phyloP scores from a whole-genome alignment of 2,329 filamentous ascomycete species.

The Phaeophleospora eucalypticola region DNA sequence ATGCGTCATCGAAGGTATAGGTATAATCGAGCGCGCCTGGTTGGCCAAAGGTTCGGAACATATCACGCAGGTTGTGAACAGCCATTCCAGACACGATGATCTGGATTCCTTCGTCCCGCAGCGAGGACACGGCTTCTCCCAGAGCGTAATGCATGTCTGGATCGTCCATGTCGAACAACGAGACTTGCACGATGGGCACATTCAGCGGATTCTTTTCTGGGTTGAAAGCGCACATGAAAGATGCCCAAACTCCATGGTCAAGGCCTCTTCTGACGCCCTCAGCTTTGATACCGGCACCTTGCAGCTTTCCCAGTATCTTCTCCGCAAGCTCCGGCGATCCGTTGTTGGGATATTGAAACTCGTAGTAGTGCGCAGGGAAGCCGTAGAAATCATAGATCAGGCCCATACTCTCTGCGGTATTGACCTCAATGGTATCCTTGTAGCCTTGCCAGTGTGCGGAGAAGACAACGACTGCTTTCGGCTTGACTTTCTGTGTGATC shows the following conservation, averaged over 20 bases:
- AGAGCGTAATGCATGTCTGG: constrained; percentile 63
- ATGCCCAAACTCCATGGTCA: constrained; percentile 72
- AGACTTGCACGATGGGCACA: constrained; percentile 67
- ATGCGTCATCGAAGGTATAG: constrained; percentile 32
- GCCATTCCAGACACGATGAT: constrained; percentile 73
- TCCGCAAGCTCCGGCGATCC: constrained; percentile 59
- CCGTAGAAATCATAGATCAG: constrained; percentile 73
- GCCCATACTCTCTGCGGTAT: constrained; percentile 59
- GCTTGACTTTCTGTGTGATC: constrained; percentile 66
- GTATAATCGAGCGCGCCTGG: constrained; percentile 31
- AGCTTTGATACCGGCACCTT: constrained; percentile 56
- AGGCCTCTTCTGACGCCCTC: constrained; percentile 60
- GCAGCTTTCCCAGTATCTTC: constrained; percentile 54
- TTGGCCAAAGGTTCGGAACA: constrained; percentile 22
- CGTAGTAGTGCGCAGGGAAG: constrained; percentile 66
- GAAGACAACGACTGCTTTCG: constrained; percentile 69
- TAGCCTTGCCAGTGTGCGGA: constrained; percentile 71
- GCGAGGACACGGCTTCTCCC: constrained; percentile 60
- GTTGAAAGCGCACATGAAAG: constrained; percentile 57
- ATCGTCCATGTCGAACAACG: constrained; percentile 62
- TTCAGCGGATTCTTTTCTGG: constrained; percentile 36
- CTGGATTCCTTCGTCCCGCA: constrained; percentile 64
- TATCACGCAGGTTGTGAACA: constrained; percentile 42
- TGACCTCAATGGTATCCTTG: constrained; percentile 57
- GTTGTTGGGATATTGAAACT: constrained; percentile 61